Evolutionary conservation across 495 filamentous ascomycete species (phyloP), one percentile per base, ranked within the genome.

Genomic region (Aspergillus carlsbadensis): DNA sequence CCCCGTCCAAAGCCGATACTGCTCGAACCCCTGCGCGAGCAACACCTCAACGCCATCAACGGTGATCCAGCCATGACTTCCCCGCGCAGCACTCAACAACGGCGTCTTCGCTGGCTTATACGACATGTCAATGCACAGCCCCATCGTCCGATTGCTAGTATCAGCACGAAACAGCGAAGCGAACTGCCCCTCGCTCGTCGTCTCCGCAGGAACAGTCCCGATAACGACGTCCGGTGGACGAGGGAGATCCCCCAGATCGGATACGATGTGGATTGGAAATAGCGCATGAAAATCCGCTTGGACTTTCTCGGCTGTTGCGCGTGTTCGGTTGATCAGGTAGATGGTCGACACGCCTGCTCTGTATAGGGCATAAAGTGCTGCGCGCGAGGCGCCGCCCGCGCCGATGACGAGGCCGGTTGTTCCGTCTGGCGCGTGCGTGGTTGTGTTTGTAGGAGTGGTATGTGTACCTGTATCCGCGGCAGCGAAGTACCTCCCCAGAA

Each of bases 21-120:
- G 86, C 44, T 85, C 86, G 69, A 84, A 87, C 11, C 81, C 87
- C 73, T 88, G 87, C 63, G 88, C 83, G 2, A 83, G 78, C 14
- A 91, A 73, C 6, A 91, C 80, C 60, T 89, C 88, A 15, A 89
- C 64, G 5, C 87, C 87, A 58, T 88, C 83, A 42, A 88, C 80
- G 14, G 82, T 82, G 1, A 82, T 73, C 86, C 86, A 91, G 0
- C 76, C 79, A 71, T 72, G 0, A 74, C 76, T 34, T 73, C 70
- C 52, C 37, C 17, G 37, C 72, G 78, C 40, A 72, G 70, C 41
- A 76, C 52, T 54, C 8, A 88, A 74, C 0, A 90, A 67, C 0
- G 85, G 83, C 2, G 84, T 90, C 7, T 18, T 10, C 44, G 82
- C 71, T 6, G 84, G 85, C 56, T 85, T 79, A 62, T 91, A 89